A percentile compares a stretch with the other conserved stretches of the same genome.
Conservation (phyloP, 768 basidiomycete genomes). For the Phaffia tasmanica region DNA sequence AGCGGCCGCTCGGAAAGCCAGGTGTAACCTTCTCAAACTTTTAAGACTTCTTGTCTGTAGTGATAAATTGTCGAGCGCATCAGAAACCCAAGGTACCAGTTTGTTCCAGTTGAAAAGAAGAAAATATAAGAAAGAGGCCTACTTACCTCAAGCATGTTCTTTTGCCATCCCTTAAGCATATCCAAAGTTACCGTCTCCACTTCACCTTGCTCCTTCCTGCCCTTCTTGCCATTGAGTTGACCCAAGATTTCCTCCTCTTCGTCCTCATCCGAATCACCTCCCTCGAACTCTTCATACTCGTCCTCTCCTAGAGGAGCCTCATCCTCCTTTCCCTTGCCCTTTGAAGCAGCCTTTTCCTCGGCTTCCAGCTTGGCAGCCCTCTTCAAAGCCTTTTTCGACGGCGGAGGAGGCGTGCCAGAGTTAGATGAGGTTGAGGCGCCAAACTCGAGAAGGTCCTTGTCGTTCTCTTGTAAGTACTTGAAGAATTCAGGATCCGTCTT, state of each 20-base stretch:
- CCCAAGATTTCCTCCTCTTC: conserved; percentile 44
- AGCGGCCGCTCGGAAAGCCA: conserved; percentile 83
- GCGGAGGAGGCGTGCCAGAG: conserved; percentile 2
- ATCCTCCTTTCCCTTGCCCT: conserved; percentile 39
- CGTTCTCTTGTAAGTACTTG: conserved; percentile 94
- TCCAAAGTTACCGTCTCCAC: conserved; percentile 39
- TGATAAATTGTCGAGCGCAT: not conserved
- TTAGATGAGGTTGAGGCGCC: conserved; percentile 37
- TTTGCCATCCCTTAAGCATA: conserved; percentile 73
- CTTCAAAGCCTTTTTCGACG: conserved; percentile 10
- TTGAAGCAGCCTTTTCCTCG: conserved; percentile 38
- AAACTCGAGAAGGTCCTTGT: conserved; percentile 79
- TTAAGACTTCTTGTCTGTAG: conserved; percentile 70
- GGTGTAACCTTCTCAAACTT: conserved; percentile 66
- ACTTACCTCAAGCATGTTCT: conserved; percentile 66
- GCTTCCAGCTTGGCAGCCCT: conserved; percentile 43
- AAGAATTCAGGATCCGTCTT: conserved; percentile 99
- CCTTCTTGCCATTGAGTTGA: conserved; percentile 10
- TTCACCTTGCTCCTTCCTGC: conserved; percentile 42
- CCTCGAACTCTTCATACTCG: conserved; percentile 39
- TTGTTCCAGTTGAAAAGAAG: not conserved
- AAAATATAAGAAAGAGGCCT: not conserved
- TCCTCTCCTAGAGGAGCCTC: conserved; percentile 42
- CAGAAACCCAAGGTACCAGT: not conserved
- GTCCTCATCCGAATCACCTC: conserved; percentile 28